A percentile compares a stretch with the other conserved stretches of the same genome.
phyloP scores from a whole-genome alignment of 768 basidiomycete species.

The Rhodotorula paludigena region DNA sequence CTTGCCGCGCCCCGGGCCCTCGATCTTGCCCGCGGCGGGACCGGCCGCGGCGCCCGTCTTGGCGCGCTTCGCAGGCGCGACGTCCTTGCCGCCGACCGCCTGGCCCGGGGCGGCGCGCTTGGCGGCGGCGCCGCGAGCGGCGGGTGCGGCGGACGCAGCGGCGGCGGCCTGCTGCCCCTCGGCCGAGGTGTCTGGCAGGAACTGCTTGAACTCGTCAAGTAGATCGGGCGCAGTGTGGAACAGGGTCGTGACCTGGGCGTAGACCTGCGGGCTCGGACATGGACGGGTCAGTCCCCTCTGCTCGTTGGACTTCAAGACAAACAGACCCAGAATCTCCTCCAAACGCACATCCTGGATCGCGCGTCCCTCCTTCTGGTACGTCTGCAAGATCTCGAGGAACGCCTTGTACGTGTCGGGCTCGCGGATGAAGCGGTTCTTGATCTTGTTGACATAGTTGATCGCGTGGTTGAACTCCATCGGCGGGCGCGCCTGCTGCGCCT shows the following conservation, averaged over 20 bases:
- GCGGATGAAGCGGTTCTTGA: constrained; percentile 80
- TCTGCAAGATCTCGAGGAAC: constrained; percentile 53
- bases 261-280: constrained; percentile 35
- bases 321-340: not conserved
- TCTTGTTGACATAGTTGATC: constrained; percentile 94
- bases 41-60: constrained; percentile 8
- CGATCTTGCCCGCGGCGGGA: not conserved
- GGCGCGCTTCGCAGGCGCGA: constrained; percentile 10
- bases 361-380: constrained; percentile 57
- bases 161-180: constrained; percentile 6
- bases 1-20: not conserved
- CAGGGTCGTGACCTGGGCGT: constrained; percentile 40
- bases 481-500: not conserved
- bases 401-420: constrained; percentile 72
- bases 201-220: constrained; percentile 41
- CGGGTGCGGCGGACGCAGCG: not conserved
- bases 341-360: constrained; percentile 56
- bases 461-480: constrained; percentile 61
- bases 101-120: constrained; percentile 17
- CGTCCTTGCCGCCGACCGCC: not conserved
- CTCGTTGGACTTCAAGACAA: too few species aligned
- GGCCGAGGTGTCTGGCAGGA: constrained; percentile 38
- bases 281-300: too few species aligned
- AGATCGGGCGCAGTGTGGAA: constrained; percentile 38
- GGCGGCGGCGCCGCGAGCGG: not conserved